A percentile compares a stretch with the other conserved stretches of the same genome.
Evolutionary conservation across 176 grass and related monocot genomes (phyloP).

Genomic region (Triticum aestivum): IWGSC_CS_RefSeq_v2.1 NC_057801.1:429489988-429490487

Average conservation of each 20-base stretch:
- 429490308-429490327: too few species aligned
- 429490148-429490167: not conserved
- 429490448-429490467: too few species aligned
- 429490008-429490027: not conserved
- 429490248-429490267: not conserved
- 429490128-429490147: not conserved
- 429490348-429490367: too few species aligned
- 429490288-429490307: too few species aligned
- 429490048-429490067: not conserved
- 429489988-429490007: not conserved
- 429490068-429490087: not conserved
- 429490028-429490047: not conserved
- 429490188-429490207: not conserved
- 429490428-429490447: too few species aligned
- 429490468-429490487: too few species aligned
- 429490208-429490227: conserved; percentile 18
- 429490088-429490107: not conserved
- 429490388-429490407: too few species aligned
- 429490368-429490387: too few species aligned
- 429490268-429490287: not conserved
- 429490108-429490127: not conserved
- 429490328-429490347: too few species aligned
- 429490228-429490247: not conserved
- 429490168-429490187: conserved; percentile 14
- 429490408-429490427: too few species aligned